Conservation (phyloP, 2,329 filamentous ascomycete species). For the Fusarium mangiferae region DNA sequence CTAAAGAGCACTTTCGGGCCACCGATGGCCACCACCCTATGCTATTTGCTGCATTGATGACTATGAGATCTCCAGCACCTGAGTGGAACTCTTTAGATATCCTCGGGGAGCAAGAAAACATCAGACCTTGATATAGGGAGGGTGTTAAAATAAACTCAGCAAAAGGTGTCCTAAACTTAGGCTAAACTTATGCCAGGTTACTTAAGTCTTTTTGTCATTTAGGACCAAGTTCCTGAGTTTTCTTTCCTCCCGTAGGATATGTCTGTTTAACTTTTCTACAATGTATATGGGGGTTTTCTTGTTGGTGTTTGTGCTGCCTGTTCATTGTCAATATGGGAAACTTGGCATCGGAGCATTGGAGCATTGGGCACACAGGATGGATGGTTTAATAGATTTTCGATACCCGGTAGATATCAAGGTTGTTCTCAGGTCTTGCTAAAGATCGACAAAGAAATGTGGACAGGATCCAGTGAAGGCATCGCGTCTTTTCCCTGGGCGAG, state of each 20-base stretch:
- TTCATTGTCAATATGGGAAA: neutral
- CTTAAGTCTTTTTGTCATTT: no score
- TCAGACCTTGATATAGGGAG: no score
- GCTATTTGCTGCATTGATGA: neutral
- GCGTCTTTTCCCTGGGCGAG: constrained; percentile 38
- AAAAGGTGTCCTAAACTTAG: no score
- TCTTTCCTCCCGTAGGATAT: no score
- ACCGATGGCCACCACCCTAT: constrained; percentile 13
- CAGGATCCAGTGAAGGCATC: constrained; percentile 25
- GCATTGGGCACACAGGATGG: neutral
- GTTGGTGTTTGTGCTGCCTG: neutral
- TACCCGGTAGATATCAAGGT: neutral
- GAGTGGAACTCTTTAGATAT: neutral
- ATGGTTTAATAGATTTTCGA: neutral
- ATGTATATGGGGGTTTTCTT: neutral
- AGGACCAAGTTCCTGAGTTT: no score
- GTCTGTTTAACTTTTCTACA: neutral
- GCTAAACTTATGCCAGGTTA: no score
- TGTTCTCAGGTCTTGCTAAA: neutral
- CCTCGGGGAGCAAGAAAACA: no score
- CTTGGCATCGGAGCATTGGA: neutral
- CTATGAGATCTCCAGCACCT: neutral
- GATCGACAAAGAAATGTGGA: neutral
- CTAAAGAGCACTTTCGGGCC: constrained; percentile 18
- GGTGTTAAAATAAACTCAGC: no score